Base-by-base conservation (phyloP, 164 flowering plant species). In the Umbilicus rupestris region DNA sequence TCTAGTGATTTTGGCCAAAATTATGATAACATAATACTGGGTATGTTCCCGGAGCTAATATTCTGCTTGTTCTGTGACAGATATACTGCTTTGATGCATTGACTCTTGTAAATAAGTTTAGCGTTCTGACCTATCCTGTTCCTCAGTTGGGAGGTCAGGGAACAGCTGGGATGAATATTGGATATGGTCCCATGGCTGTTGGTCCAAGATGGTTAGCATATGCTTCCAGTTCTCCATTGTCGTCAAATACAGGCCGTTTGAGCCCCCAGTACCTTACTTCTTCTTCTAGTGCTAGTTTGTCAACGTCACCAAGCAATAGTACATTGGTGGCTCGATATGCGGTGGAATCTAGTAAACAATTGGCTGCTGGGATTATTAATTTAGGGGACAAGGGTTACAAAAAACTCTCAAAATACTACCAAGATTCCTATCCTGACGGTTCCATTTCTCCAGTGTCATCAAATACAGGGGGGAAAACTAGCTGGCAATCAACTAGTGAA, bases 341-440 rank as follows among this genome's bases (percentile, higher is more conserved):
- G 28, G 77, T 78, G 78, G 87, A 84, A 70, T 84, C 86, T 50
- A 79, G 87, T 70, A 82, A 82, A 66, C 87, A 85, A 46, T 72
- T 85, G 68, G 89, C 85, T 67, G 72, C 80, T 72, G 87, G 87
- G 57, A 64, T 85, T 42, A 73, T 80, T 44, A 85, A 74, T 68
- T 72, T 85, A 20, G 90, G 90, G 22, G 90, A 82, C 71, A 76
- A 77, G 79, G 84, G 89, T 58, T 83, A 80, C 68, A 85, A 79
- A 69, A 84, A 80, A 26, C 68, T 84, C 35, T 84, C 87, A 1
- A 81, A 80, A 69, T 85, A 82, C 73, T 85, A 69, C 71, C 90
- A 86, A 49, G 97, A 93, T 44, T 77, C 86, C 65, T 76, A 85
- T 67, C 94, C 94, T 64, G 97, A 93, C 76, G 87, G 91, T 62